Evolutionary conservation across 78 protist genomes (phyloP), one percentile per base, ranked within the genome.

Genomic region (Parvularia atlantis): DNA sequence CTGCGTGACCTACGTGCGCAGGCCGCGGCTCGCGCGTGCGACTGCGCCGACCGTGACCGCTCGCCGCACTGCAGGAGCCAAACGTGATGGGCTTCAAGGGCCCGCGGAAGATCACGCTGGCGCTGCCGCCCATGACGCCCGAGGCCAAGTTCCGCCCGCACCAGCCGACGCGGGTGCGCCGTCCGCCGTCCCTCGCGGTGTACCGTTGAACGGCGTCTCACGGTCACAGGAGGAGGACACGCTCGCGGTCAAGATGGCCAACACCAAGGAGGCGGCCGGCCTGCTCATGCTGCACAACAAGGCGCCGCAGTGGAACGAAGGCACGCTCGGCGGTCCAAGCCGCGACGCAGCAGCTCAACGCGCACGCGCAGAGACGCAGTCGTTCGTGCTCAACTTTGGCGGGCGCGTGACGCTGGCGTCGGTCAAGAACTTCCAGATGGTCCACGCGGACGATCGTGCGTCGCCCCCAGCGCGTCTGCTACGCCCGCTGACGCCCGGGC

Each of bases 401-500:
- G 88, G 90, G 13, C 73, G 93, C 11, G 93, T 89, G 39, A 78
- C 87, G 53, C 59, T 59, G 43, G 84, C 93, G 5, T 72, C 83
- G 16, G 90, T 89, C 24, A 89, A 89, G 70, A 89, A 89, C 79
- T 89, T 89, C 72, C 93, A 89, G 63, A 64, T 89, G 31, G 83
- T 80, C 24, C 37, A 59, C 37, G 58, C 28, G 26, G 54, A 73
- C 19, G 67, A 61, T 59, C 44, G 43, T 13, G 16, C 44, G 37
- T 63, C 59, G 65, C 13, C 26, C 16, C 36, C 33, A 10, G 50
- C 11, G 31, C 39, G 11, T 13, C 11, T 7, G 36, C 54, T 11
- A 6, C 40, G 2, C 10, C 41, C 37, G 33, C 40, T 71, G 68
- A 52, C 26, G 2, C 20, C 1, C 36, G 30, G 37, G 9, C 60